phyloP scores from a whole-genome alignment of 306 rosid genomes.

The Fragaria vesca region DNA sequence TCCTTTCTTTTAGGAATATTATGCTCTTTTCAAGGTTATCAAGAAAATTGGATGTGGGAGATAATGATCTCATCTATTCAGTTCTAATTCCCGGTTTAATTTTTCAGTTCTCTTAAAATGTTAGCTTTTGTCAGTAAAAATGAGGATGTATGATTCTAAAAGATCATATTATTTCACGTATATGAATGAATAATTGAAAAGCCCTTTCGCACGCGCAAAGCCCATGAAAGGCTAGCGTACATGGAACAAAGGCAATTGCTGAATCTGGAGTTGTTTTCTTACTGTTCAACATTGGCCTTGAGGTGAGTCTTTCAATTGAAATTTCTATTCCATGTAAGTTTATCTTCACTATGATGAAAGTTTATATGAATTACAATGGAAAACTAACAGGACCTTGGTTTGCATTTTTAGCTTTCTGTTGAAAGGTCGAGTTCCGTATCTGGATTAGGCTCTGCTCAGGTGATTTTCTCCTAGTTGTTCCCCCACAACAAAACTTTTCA shows the following conservation, averaged over 20 bases:
- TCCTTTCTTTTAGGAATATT: too few species aligned
- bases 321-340: slow-evolving; percentile 26
- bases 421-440: slow-evolving; percentile 99
- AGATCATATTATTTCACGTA: too few species aligned
- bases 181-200: too few species aligned
- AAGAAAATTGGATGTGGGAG: too few species aligned
- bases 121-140: too few species aligned
- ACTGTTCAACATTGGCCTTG: slow-evolving; percentile 95
- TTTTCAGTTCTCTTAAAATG: too few species aligned
- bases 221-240: slow-evolving; percentile 32
- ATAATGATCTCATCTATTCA: too few species aligned
- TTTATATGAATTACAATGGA: slow-evolving; percentile 22
- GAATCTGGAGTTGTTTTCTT: slow-evolving; percentile 99
- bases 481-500: slow-evolving; percentile 12
- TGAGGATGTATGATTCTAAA: too few species aligned
- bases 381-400: slow-evolving; percentile 36
- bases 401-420: slow-evolving; percentile 77
- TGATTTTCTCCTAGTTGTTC: slow-evolving; percentile 32
- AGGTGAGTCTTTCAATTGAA: slow-evolving; percentile 53
- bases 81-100: too few species aligned
- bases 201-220: too few species aligned
- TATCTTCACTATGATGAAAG: slow-evolving; percentile 22
- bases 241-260: slow-evolving; percentile 96
- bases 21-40: too few species aligned
- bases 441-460: slow-evolving; percentile 99